A percentile compares a stretch with the other conserved stretches of the same genome.
Conservation (phyloP, 495 filamentous ascomycete species). For the Xylaria scruposa region DNA sequence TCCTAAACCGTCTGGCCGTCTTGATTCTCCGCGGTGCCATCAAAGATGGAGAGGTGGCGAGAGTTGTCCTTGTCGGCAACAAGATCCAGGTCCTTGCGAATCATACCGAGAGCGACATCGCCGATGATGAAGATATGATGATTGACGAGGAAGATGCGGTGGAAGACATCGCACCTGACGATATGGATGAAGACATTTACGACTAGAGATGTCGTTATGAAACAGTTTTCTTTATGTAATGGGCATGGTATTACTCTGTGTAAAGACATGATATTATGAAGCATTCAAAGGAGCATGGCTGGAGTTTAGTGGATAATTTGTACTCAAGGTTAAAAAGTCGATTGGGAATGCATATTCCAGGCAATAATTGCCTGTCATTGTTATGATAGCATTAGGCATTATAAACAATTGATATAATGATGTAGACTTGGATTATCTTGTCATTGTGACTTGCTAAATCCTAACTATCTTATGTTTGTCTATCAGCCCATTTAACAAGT, state of each 20-base stretch:
- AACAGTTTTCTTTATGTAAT: slow-evolving; percentile 1
- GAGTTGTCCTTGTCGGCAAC: slow-evolving; percentile 73
- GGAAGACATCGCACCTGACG: slow-evolving; percentile 70
- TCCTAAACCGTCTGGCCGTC: slow-evolving; percentile 90
- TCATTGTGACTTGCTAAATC: background rate
- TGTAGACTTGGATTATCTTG: background rate
- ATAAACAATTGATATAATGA: background rate
- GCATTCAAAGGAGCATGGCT: background rate
- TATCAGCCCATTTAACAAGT: background rate
- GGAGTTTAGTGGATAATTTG: slow-evolving; percentile 22
- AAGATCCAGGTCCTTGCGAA: slow-evolving; percentile 83
- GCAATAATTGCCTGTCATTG: background rate
- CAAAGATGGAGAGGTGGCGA: slow-evolving; percentile 81
- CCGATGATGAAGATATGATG: slow-evolving; percentile 65
- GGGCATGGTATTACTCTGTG: background rate
- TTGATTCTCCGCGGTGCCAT: slow-evolving; percentile 85
- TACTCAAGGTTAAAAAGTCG: background rate
- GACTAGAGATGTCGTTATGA: slow-evolving; percentile 44
- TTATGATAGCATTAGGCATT: slow-evolving; percentile 9
- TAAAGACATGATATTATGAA: slow-evolving; percentile 14
- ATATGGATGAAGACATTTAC: slow-evolving; percentile 79
- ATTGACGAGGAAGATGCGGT: slow-evolving; percentile 72
- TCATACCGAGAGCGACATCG: slow-evolving; percentile 67
- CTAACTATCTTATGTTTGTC: background rate
- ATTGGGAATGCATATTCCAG: slow-evolving; percentile 5